Evolutionary conservation across 2,329 filamentous ascomycete genomes (phyloP).

Genomic region (Aureobasidium sp.): DNA sequence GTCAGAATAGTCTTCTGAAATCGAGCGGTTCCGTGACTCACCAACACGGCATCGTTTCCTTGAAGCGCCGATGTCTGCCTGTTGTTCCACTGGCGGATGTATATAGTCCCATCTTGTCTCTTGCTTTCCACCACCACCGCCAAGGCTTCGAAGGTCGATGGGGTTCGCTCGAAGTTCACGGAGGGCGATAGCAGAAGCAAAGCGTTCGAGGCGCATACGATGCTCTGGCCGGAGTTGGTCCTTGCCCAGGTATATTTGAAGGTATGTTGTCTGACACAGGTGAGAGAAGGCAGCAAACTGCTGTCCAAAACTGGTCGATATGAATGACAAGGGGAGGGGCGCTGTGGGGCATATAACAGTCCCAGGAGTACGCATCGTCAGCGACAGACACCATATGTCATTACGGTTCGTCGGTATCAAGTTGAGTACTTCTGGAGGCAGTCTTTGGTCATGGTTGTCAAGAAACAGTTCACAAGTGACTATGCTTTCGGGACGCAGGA

Average conservation of each 20-base stretch:
- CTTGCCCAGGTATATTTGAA: neutral
- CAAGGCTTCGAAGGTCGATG: slow-evolving; percentile 5
- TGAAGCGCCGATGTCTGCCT: neutral
- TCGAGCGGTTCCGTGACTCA: too few species aligned
- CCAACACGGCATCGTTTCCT: neutral
- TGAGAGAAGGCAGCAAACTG: slow-evolving; percentile 2
- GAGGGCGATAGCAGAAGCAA: neutral
- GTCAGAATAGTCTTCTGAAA: neutral
- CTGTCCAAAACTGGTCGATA: neutral
- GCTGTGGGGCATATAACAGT: slow-evolving; percentile 4
- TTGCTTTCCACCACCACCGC: slow-evolving; percentile 3
- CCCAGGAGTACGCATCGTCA: neutral
- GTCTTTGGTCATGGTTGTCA: neutral
- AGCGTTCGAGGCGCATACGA: neutral
- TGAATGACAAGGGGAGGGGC: neutral
- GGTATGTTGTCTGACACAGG: neutral
- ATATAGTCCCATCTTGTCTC: neutral
- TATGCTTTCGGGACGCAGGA: slow-evolving; percentile 9
- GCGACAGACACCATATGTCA: neutral
- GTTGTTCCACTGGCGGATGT: neutral
- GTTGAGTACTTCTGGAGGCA: slow-evolving; percentile 1
- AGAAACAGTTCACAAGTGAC: neutral
- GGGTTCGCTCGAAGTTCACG: neutral
- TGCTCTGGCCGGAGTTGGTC: neutral
- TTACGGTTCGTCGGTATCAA: neutral